Conservation (phyloP, 345 rosid genomes). For the Litchi chinensis region DNA sequence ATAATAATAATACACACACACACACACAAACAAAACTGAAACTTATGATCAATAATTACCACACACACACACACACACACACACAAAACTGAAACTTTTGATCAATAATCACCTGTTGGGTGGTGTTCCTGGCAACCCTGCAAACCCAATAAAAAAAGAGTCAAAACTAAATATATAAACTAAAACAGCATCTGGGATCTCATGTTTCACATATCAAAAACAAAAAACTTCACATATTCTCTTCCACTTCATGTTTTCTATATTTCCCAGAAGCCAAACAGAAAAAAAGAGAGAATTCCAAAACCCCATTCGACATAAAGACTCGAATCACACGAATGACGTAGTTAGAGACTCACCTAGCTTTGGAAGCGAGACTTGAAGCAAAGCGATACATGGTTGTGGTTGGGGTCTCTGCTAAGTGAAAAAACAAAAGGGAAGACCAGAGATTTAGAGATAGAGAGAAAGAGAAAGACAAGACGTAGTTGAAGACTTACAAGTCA, state of each 20-base stretch:
- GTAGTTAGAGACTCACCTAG: conserved; percentile 38
- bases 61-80: too few relatives aligned
- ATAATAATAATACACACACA: too few relatives aligned
- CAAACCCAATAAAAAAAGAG: conserved; percentile 10
- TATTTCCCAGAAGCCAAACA: conserved; percentile 13
- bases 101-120: conserved; percentile 53
- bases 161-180: neutral
- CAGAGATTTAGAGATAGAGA: neutral
- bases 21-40: too few relatives aligned
- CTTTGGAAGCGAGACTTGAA: conserved; percentile 64
- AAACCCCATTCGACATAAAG: neutral
- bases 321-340: neutral
- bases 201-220: neutral
- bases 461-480: neutral
- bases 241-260: neutral
- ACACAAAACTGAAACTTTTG: neutral
- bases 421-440: neutral
- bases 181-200: neutral
- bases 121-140: conserved; percentile 61
- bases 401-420: neutral
- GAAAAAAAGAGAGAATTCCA: neutral
- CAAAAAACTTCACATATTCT: neutral
- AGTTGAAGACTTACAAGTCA: neutral
- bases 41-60: too few relatives aligned
- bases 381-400: conserved; percentile 62